Base-by-base conservation (phyloP, 192 early-diverging fungal genomes). In the Geranomyces michiganensis region DNA sequence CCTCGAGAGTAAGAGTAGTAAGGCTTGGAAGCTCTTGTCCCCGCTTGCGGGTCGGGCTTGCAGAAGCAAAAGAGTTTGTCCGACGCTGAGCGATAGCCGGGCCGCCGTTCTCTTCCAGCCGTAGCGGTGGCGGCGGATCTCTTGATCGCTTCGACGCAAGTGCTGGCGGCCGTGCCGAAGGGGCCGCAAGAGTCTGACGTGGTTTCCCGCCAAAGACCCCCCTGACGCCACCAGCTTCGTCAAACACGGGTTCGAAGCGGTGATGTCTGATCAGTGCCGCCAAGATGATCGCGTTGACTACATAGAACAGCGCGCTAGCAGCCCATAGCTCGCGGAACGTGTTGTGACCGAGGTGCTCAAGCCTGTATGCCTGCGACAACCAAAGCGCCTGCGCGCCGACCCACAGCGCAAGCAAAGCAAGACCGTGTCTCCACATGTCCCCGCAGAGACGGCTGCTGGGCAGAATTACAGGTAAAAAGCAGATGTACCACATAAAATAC, bases 401-500 rank as follows among this genome's bases (percentile, higher is more conserved):
- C 94, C 94, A 96, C 7, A 84, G 69, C 0, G 71, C 74, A 8
- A 94, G 56, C 30, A 93, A 65, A 29, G 68, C 47, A 22, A 90
- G 29, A 0, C 89, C 90, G 21, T 75, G 76, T 71, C 60, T 71
- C 71, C 73, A 62, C 27, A 53, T 41, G 14, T 80, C 81, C 32
- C 68, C 61, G 13, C 90, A 67, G 21, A 89, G 70, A 7, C 70
- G 67, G 36, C 79, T 89, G 33, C 74, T 85, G 15, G 92, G 94
- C 67, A 96, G 81, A 17, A 96, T 82, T 10, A 98, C 70, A 24
- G 97, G 97, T 29, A 98, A 78, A 21, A 96, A 82, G 78, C 92
- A 94, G 17, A 97, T 86, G 74, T 98, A 98, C 97, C 97, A 99
- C 94, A 99, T 96, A 76, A 99, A 99, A 71, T 99, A 98, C 92